Evolutionary conservation across 352 stramenopile species (phyloP).

Genomic region (Phytophthora tentaculata): DNA sequence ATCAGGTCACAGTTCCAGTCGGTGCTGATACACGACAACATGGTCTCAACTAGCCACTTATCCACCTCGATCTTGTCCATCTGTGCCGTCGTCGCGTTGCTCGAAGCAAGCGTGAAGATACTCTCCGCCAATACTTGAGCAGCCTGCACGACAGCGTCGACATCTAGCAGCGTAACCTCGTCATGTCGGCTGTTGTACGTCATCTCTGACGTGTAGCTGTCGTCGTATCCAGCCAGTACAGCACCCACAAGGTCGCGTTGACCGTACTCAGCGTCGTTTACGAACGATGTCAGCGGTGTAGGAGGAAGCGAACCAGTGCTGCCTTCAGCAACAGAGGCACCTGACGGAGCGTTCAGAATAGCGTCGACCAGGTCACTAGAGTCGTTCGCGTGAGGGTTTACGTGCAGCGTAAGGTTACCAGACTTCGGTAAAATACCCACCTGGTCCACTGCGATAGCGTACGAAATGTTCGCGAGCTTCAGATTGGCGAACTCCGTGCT

Average conservation of each 20-base stretch:
- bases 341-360: slow-evolving; percentile 57
- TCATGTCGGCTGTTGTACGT: slow-evolving; percentile 80
- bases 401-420: slow-evolving; percentile 71
- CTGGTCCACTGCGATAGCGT: slow-evolving; percentile 82
- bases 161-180: slow-evolving; percentile 51
- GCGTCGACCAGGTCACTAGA: slow-evolving; percentile 53
- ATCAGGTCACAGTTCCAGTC: slow-evolving; percentile 82
- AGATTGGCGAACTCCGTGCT: slow-evolving; percentile 68
- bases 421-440: slow-evolving; percentile 60
- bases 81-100: slow-evolving; percentile 47
- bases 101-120: slow-evolving; percentile 67
- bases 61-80: slow-evolving; percentile 60
- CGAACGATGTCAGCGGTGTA: slow-evolving; percentile 72
- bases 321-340: slow-evolving; percentile 42
- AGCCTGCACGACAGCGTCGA: slow-evolving; percentile 60
- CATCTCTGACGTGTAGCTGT: slow-evolving; percentile 47
- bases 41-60: slow-evolving; percentile 53
- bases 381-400: slow-evolving; percentile 66
- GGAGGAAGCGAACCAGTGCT: slow-evolving; percentile 59
- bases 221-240: slow-evolving; percentile 77
- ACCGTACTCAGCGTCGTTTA: slow-evolving; percentile 76
- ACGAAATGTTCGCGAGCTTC: slow-evolving; percentile 61
- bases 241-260: slow-evolving; percentile 61
- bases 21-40: slow-evolving; percentile 64
- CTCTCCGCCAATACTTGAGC: slow-evolving; percentile 78